Conservation (phyloP, 164 flowering plant species). For the Magnolia officinalis region DNA sequence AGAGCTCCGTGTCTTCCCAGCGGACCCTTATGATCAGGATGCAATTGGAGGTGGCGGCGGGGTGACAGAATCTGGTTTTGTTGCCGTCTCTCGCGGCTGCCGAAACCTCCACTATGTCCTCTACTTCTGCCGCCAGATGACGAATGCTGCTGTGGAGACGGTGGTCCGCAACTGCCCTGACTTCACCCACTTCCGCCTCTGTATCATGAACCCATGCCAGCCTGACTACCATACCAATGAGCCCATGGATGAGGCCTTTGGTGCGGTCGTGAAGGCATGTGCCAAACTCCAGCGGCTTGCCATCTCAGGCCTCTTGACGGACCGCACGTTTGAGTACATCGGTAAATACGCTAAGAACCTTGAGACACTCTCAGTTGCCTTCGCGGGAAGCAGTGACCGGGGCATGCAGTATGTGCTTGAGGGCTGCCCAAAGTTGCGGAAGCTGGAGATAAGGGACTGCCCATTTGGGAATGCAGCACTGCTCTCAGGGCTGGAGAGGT, state of each 20-base stretch:
- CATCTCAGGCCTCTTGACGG: constrained; percentile 74
- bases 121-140: constrained; percentile 80
- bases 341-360: constrained; percentile 70
- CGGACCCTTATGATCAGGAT: constrained; percentile 52
- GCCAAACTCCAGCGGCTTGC: constrained; percentile 65
- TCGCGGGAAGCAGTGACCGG: constrained; percentile 71
- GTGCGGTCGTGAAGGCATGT: constrained; percentile 65
- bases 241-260: constrained; percentile 83
- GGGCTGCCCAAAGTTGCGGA: constrained; percentile 71
- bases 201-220: constrained; percentile 65
- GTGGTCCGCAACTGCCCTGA: constrained; percentile 71
- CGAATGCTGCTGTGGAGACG: constrained; percentile 67
- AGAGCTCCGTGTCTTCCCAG: constrained; percentile 85
- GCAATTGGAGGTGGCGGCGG: constrained; percentile 31
- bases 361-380: constrained; percentile 76
- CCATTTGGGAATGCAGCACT: constrained; percentile 76
- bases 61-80: constrained; percentile 69
- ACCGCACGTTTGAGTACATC: constrained; percentile 61
- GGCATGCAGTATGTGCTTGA: constrained; percentile 60
- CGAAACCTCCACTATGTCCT: constrained; percentile 64
- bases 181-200: constrained; percentile 74
- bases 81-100: constrained; percentile 74
- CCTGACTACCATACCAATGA: constrained; percentile 64
- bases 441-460: constrained; percentile 82
- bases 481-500: constrained; percentile 57